A percentile compares a stretch with the other conserved stretches of the same genome.
Evolutionary conservation across 106 monocot species (phyloP).

Genomic region (Dendrobium huoshanense): DNA sequence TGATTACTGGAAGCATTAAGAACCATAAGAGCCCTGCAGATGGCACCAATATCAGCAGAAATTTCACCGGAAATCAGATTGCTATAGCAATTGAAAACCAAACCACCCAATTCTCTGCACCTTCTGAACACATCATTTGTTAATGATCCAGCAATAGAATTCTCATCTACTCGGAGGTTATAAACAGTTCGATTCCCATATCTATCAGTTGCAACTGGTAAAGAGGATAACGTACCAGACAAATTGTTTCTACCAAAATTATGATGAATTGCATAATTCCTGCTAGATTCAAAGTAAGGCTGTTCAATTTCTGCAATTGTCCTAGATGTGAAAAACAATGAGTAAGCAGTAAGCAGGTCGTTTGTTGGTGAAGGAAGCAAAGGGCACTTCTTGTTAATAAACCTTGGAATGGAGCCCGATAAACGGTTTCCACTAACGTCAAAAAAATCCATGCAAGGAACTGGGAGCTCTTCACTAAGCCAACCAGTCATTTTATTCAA

Average conservation of each 20-base stretch:
- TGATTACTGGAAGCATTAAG: constrained; percentile 48
- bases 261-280: constrained; percentile 36
- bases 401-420: constrained; percentile 59
- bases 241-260: constrained; percentile 71
- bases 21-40: constrained; percentile 47
- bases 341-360: constrained; percentile 34
- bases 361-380: constrained; percentile 10
- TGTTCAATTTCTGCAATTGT: constrained; percentile 13
- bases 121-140: constrained; percentile 41
- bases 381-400: constrained; percentile 24
- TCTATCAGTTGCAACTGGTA: constrained; percentile 35
- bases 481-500: constrained; percentile 65
- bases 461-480: constrained; percentile 39
- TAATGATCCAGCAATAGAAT: constrained; percentile 52
- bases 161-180: constrained; percentile 47
- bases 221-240: constrained; percentile 37
- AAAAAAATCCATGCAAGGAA: constrained; percentile 74
- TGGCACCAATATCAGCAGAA: constrained; percentile 29
- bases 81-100: constrained; percentile 45
- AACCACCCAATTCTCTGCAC: constrained; percentile 42
- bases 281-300: constrained; percentile 14
- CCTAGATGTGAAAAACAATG: constrained; percentile 30
- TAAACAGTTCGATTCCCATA: constrained; percentile 38
- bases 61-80: constrained; percentile 57
- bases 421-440: constrained; percentile 75